Evolutionary conservation across 345 rosid species (phyloP).

Genomic region (Ceriops zippeliana): DNA sequence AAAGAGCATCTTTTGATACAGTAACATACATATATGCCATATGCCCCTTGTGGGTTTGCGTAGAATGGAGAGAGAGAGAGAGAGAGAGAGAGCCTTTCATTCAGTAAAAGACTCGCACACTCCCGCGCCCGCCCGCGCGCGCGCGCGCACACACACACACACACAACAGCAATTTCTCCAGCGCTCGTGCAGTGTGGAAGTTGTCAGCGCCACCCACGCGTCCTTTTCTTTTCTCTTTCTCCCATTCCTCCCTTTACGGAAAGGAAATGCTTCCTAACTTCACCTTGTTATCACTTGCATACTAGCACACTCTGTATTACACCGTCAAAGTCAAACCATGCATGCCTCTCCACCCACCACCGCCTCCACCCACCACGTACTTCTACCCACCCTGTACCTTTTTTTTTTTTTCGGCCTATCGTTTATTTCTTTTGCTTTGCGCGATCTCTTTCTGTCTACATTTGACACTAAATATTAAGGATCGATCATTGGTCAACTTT

Average conservation of each 20-base stretch:
- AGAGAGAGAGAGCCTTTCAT: background rate
- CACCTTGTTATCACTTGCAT: background rate
- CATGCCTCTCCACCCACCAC: background rate
- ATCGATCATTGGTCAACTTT: too few species aligned
- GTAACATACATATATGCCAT: background rate
- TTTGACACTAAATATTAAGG: too few species aligned
- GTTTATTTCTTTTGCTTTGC: too few species aligned
- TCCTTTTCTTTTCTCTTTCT: conserved; percentile 11
- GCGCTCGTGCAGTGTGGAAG: conserved; percentile 18
- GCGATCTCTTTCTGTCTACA: too few species aligned
- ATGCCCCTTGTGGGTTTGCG: conserved; percentile 27
- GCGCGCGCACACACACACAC: too few species aligned
- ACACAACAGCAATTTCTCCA: conserved; percentile 12
- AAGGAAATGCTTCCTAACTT: background rate
- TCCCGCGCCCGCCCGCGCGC: too few species aligned
- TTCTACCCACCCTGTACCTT: background rate
- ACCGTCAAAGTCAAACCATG: conserved; percentile 8
- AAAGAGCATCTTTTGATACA: conserved; percentile 59
- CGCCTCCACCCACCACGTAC: conserved; percentile 1
- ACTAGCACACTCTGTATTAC: background rate
- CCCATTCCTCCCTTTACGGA: background rate
- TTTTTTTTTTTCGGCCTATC: too few species aligned
- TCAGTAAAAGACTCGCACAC: background rate
- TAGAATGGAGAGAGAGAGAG: background rate
- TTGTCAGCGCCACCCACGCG: conserved; percentile 78